Evolutionary conservation across 345 rosid species (phyloP), one percentile per base, ranked within the genome.

Genomic region (Cardamine resedifolia): DNA sequence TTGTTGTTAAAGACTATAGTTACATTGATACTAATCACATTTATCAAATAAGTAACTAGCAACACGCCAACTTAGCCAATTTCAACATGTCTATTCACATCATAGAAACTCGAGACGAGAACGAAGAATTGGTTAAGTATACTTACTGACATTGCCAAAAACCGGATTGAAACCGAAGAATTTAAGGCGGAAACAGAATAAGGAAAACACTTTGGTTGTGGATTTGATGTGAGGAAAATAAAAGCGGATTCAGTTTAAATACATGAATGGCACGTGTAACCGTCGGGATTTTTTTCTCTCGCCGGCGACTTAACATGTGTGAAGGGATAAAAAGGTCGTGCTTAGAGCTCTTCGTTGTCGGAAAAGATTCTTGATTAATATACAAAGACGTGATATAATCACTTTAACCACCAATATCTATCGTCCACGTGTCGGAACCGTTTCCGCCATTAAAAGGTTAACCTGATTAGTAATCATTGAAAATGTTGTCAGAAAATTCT

Each of bases 351-450:
- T 52, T 31, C 19, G 11, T 21, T 41, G 76, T 63, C 76, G 62
- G 63, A 55, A 43, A 43, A 15, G 21, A 49, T 19, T 61, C 31
- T 49, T 38, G 16, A 36, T 23, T 33, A 49, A 21, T 5, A 58
- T n/a, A 57, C 6, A 24, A 70, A 69, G 64, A 63, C 76, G 76
- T 72, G 77, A 12, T 21, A 43, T 64, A 64, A 41, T 62, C 62
- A 62, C 61, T 52, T 72, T 10, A 52, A 21, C 63, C 10, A 28
- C 70, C 62, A 72, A 5, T 51, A 38, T 12, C 0, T 52, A 1
- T 10, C 64, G 1, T 30, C 56, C 70, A 63, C 69, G 69, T 61
- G 44, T 43, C 2, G 0, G 2, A 6, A 19, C 16, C 6, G 14
- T 33, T 44, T 53, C 31, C 24, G 14, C 43, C 24, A 30, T 44